A percentile compares a stretch with the other conserved stretches of the same genome.
Evolutionary conservation across 106 monocot species (phyloP).

Genomic region (Phalaenopsis aphrodite): DNA sequence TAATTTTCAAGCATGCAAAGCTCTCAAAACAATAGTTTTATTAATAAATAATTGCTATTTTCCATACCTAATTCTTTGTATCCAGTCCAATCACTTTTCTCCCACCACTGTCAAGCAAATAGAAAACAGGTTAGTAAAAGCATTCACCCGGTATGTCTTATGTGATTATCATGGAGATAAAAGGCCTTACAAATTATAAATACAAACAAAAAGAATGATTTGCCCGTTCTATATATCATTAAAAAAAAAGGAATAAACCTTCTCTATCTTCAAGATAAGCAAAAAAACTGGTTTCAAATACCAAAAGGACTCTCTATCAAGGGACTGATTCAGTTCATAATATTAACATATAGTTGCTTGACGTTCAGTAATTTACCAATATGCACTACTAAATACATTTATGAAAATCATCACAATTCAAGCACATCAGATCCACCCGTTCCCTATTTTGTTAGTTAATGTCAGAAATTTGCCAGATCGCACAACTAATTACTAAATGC

Average conservation of each 20-base stretch:
- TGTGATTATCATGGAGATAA: conserved; percentile 8
- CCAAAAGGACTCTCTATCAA: neutral
- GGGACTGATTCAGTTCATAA: neutral
- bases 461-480: neutral
- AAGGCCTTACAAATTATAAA: neutral
- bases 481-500: neutral
- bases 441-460: neutral
- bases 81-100: conserved; percentile 99
- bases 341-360: neutral
- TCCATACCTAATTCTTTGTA: conserved; percentile 94
- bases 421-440: neutral
- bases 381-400: neutral
- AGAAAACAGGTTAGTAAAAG: conserved; percentile 33
- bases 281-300: neutral
- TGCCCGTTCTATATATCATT: neutral
- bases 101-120: conserved; percentile 96
- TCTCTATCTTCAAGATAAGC: neutral
- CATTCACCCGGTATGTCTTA: conserved; percentile 9
- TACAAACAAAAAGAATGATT: neutral
- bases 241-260: neutral
- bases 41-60: neutral
- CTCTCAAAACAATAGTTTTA: neutral
- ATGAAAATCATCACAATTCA: neutral
- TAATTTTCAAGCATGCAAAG: neutral
- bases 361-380: neutral